Conservation (phyloP, 139 green algal genomes). For the Pseudopediastrum boryanum region DNA sequence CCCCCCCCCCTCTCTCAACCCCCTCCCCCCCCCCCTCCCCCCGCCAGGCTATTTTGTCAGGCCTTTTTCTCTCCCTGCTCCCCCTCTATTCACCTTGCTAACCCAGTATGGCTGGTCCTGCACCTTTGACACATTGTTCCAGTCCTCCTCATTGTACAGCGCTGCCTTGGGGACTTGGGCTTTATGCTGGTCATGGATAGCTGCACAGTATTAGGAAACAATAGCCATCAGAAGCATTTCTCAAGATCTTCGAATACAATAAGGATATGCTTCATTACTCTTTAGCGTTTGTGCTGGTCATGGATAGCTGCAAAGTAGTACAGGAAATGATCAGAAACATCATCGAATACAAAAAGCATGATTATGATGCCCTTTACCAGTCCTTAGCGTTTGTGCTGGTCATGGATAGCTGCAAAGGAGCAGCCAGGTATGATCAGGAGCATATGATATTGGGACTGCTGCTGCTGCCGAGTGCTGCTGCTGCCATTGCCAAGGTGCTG, state of each 20-base stretch:
- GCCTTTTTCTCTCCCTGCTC: no score
- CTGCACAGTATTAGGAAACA: slow-evolving; percentile 44
- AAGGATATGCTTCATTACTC: no score
- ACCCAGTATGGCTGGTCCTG: slow-evolving; percentile 75
- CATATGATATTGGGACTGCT: no score
- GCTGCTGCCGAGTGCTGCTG: no score
- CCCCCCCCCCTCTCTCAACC: no score
- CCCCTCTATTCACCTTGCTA: no score
- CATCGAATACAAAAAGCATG: no score
- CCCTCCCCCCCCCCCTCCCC: no score
- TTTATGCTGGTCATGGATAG: slow-evolving; percentile 58
- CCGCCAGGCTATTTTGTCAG: no score
- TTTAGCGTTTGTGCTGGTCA: background rate
- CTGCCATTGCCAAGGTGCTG: no score
- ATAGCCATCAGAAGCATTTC: background rate
- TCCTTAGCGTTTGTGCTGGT: background rate
- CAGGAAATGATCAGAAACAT: background rate
- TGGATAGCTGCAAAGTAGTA: background rate
- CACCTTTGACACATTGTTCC: slow-evolving; percentile 67
- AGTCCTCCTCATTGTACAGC: slow-evolving; percentile 76
- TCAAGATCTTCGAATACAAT: no score
- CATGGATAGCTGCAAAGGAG: background rate
- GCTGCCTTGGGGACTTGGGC: slow-evolving; percentile 49
- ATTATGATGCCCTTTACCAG: no score
- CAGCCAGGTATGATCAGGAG: background rate